Base-by-base conservation (phyloP, 345 rosid species). In the Draba incana region DNA sequence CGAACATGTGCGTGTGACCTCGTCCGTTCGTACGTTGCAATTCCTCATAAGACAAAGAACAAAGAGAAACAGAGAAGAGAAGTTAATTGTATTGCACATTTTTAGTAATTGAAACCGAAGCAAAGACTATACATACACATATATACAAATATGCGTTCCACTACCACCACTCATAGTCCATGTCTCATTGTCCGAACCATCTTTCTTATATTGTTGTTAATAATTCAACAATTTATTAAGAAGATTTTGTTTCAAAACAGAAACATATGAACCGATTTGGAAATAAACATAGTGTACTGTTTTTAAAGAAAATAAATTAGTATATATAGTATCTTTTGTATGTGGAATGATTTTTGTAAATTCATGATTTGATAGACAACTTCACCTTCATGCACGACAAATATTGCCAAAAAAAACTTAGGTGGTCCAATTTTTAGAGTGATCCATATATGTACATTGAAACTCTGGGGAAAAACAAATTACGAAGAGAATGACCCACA, bases 1-100 rank as follows among this genome's bases (percentile, higher is more conserved):
- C 38, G 68, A 60, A 67, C 72, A 67, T 74, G 78, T 73, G 77
- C 55, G 62, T 44, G 55, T 66, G 77, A 73, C 72, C 71, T 73
- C 55, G 78, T 52, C 73, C 78, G 46, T 31, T 74, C 73, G 73
- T 67, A 74, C 69, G 68, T 60, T 59, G 68, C 63, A 57, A 12
- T 43, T 60, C 73, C 73, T 67, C 64, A 54, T 44, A 60, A 61
- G 73, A 61, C 64, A 67, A 53, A 74, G 57, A 67, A 67, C 68
- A 67, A 67, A 67, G 57, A 35, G 38, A 67, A 61, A 74, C 57
- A 74, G 56, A 66, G 68, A 45, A 9, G 57, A 52, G 62, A 74
- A 74, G 73, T 67, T 74, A 67, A 74, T 74, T 74, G 78, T 53
- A 45, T 44, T 59, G 57, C 63, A 35, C 68, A 59, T 67, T 74